phyloP scores from a whole-genome alignment of 2,329 filamentous ascomycete species.

The Diaporthe citrichinensis region DNA sequence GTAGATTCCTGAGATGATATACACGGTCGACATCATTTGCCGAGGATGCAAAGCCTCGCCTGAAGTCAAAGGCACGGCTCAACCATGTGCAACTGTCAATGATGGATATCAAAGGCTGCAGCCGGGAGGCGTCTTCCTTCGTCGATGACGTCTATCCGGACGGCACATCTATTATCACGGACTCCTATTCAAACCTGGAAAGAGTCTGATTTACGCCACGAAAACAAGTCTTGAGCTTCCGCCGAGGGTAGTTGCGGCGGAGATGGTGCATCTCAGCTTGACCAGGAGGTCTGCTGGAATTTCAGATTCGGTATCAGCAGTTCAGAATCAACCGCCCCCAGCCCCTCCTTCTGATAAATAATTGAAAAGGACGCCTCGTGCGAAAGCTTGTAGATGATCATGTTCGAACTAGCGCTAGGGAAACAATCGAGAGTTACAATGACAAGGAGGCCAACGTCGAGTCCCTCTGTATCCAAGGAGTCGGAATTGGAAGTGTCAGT shows the following conservation, averaged over 20 bases:
- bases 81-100: background rate
- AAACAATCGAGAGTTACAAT: background rate
- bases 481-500: background rate
- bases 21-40: background rate
- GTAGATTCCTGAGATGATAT: constrained; percentile 14
- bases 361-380: too few relatives aligned
- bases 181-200: background rate
- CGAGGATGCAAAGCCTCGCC: background rate
- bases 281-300: background rate
- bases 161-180: background rate
- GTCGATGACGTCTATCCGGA: background rate
- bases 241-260: background rate
- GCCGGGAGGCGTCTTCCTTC: too few relatives aligned
- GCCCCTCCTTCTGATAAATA: too few relatives aligned
- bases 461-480: background rate
- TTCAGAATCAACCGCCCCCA: background rate
- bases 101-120: background rate
- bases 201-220: background rate
- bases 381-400: background rate
- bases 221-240: background rate
- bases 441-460: background rate
- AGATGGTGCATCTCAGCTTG: background rate
- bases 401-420: too few relatives aligned
- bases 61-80: constrained; percentile 23
- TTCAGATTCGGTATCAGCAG: background rate